Evolutionary conservation across 2,329 filamentous ascomycete species (phyloP), one percentile per base, ranked within the genome.

Genomic region (Aureobasidium melanogenum): DNA sequence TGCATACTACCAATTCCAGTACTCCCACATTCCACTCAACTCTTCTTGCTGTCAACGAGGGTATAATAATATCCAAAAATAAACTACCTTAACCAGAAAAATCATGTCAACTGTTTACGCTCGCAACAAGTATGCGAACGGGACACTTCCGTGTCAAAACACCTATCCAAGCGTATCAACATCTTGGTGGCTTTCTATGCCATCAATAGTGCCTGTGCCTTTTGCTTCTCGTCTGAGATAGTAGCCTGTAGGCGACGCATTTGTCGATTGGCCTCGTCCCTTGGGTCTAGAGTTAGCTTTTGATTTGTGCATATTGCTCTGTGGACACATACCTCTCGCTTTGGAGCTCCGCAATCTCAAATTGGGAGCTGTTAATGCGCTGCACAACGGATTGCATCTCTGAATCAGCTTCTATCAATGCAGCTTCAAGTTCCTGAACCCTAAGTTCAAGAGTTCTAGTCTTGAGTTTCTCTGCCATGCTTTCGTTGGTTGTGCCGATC

Each of bases 351-450:
- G 88, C 84, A 61, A 94, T 89, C 75, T 92, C 88, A 67, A 92
- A 89, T 76, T 94, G 89, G 10, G 89, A 88, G 67, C 80, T 79
- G 74, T 90, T 93, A 86, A 95, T 93, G 65, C 88, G 82, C 63
- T 86, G 80, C 8, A 95, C 88, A 8, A 94, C 89, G 73, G 90
- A 86, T 70, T 90, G 85, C 88, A 94, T 93, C 75, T 93, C 89
- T 54, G 78, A 77, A 69, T 94, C 90, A 17, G 90, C 88, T 65
- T 90, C 84, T 5, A 82, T 76, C 14, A 95, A 79, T 17, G 92
- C 88, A 68, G 84, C 86, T 77, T 99, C 94, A 2, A 99, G 84
- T 75, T 96, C 91, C 61, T 84, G 79, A 8, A 97, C 89, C 63
- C 88, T 86, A n/a, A n/a, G n/a, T n/a, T n/a, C n/a, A n/a, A n/a